Conservation (phyloP, 768 basidiomycete genomes). For the Cyathus striatus region DNA sequence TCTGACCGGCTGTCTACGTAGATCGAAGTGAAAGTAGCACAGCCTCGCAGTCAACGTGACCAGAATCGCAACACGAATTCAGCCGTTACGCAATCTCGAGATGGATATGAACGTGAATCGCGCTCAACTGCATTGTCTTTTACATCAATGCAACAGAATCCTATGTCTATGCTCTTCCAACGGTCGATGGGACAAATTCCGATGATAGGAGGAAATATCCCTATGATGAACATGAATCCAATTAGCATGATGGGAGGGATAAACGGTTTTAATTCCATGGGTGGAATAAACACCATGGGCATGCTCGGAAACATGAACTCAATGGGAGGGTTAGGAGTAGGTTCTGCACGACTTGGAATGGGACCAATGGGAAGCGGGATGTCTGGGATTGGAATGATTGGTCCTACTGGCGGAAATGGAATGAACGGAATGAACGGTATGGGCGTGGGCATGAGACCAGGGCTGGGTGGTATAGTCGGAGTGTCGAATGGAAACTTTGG, state of each 20-base stretch:
- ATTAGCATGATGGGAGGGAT: slow-evolving; percentile 47
- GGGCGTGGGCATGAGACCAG: too few species aligned
- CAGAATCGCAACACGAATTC: slow-evolving; percentile 33
- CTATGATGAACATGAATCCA: slow-evolving; percentile 39
- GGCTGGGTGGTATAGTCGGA: too few species aligned
- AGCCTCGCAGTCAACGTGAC: slow-evolving; percentile 62
- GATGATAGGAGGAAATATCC: slow-evolving; percentile 31
- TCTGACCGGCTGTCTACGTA: slow-evolving; percentile 15
- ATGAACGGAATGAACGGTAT: too few species aligned
- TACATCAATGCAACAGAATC: slow-evolving; percentile 23
- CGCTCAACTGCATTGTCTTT: background rate
- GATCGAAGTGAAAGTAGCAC: slow-evolving; percentile 84
- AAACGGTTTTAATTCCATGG: slow-evolving; percentile 21
- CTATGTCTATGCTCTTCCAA: slow-evolving; percentile 56
- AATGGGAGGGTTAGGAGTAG: too few species aligned
- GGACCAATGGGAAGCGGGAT: slow-evolving; percentile 20
- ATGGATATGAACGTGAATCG: background rate
- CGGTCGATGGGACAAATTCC: slow-evolving; percentile 44
- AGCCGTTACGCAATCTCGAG: slow-evolving; percentile 1
- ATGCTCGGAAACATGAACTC: too few species aligned
- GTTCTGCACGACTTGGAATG: slow-evolving; percentile 31
- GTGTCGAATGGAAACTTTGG: too few species aligned
- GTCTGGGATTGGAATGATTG: slow-evolving; percentile 15
- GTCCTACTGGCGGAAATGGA: slow-evolving; percentile 4
- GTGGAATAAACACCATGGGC: slow-evolving; percentile 30